Base-by-base conservation (phyloP, 1,284 basidiomycete genomes). In the Polyporus tsugae region DNA sequence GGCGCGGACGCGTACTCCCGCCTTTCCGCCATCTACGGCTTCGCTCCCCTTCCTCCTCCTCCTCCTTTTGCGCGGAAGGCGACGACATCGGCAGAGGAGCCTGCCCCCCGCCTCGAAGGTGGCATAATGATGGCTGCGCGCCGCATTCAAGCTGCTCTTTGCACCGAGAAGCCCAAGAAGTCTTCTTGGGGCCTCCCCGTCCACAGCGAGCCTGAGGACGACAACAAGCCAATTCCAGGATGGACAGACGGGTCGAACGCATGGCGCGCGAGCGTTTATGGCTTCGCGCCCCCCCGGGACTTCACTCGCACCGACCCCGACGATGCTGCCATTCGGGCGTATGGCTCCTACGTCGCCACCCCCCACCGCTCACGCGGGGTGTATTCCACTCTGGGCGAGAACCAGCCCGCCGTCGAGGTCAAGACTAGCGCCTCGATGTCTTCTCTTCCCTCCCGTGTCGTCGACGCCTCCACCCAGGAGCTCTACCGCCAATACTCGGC, bases 121-220 rank as follows among this genome's bases (percentile, higher is more conserved):
- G 91, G 91, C 49, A 82, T 90, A 77, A 91, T 92, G 85, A 90
- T 91, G 85, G 88, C 88, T 29, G 84, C 84, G n/a, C 83, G 79
- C 64, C 85, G 86, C 65, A 86, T 91, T 76, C 81, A 84, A 58
- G 82, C 82, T 19, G 83, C 84, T 10, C 80, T 89, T 39, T 83
- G 82, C 67, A 75, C 83, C 0, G 80, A 82, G 60, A 82, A 86
- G 60, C 59, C 73, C 13, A 83, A 79, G 72, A 70, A 71, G 15
- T 67, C 73, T n/a, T 65, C 68, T 1, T 76, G 73, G 73, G 67
- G 69, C 46, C 52, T 72, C 4, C 74, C 73, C 11, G 67, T 69
- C 41, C 72, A 74, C 67, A 64, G 67, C 33, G 74, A 73, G 41
- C 65, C 72, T 19, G 70, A 64, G 64, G 69, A 68, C 13, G 74